A percentile compares a stretch with the other conserved stretches of the same genome.
phyloP scores from a whole-genome alignment of 805 yeast species.

The Trichomonascus vanleenenianus region DNA sequence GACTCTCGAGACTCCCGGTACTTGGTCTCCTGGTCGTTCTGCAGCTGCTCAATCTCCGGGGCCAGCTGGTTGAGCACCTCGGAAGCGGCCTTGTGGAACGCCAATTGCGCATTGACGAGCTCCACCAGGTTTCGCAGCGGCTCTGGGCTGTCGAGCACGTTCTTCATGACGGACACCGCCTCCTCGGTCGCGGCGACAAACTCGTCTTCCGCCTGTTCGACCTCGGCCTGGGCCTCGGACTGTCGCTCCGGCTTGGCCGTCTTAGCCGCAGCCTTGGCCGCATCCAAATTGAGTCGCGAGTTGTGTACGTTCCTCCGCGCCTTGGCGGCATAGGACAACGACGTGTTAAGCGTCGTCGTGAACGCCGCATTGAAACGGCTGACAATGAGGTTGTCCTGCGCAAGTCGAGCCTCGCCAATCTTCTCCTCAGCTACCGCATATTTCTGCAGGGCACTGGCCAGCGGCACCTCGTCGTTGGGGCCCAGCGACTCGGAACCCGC shows the following conservation, averaged over 20 bases:
- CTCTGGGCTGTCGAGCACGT: constrained; percentile 62
- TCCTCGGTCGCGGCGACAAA: constrained; percentile 86
- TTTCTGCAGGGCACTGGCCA: constrained; percentile 56
- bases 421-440: constrained; percentile 64
- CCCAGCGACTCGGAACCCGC: constrained; percentile 35
- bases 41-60: constrained; percentile 54
- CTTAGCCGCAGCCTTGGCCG: constrained; percentile 54
- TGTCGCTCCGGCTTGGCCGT: constrained; percentile 54
- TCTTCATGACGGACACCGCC: constrained; percentile 75
- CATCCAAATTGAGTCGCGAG: constrained; percentile 71
- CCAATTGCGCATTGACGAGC: constrained; percentile 70
- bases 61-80: constrained; percentile 58
- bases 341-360: constrained; percentile 50
- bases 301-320: constrained; percentile 70
- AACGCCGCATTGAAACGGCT: constrained; percentile 63
- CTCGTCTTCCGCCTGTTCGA: constrained; percentile 82
- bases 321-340: constrained; percentile 54
- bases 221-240: constrained; percentile 63
- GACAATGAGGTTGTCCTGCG: constrained; percentile 69
- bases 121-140: constrained; percentile 61
- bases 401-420: constrained; percentile 74
- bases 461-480: constrained; percentile 39
- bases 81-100: constrained; percentile 67
- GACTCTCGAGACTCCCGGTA: constrained; percentile 27
- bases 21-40: constrained; percentile 41